phyloP scores from a whole-genome alignment of 2,329 filamentous ascomycete species.

The Teratosphaeria viscida region DNA sequence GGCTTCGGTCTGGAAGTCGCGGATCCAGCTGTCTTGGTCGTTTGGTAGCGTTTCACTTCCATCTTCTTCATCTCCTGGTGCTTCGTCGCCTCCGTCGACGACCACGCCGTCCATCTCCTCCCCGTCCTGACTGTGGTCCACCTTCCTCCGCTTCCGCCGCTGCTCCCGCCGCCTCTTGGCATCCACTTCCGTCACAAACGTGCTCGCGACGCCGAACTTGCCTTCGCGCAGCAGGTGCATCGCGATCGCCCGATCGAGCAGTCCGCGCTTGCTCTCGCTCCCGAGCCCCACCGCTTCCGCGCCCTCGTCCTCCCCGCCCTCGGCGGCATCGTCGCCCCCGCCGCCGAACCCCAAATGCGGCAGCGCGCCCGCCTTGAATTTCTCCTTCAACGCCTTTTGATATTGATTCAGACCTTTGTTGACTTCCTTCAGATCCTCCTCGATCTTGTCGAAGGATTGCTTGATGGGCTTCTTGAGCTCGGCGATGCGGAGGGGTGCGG shows the following conservation, averaged over 20 bases:
- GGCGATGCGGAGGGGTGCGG: constrained; percentile 63
- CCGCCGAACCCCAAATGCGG: constrained; percentile 58
- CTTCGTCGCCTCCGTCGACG: constrained; percentile 7
- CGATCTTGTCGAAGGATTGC: constrained; percentile 67
- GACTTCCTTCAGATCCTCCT: constrained; percentile 70
- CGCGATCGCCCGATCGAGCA: constrained; percentile 87
- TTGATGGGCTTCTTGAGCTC: constrained; percentile 82
- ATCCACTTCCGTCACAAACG: constrained; percentile 66
- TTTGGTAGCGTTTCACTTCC: background rate
- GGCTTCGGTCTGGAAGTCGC: background rate
- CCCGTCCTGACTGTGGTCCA: background rate
- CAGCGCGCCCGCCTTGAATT: constrained; percentile 57
- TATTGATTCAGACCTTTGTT: constrained; percentile 75
- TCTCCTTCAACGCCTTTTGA: constrained; percentile 72
- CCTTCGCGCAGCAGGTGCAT: constrained; percentile 96
- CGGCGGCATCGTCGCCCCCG: background rate
- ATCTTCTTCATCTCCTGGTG: constrained; percentile 7
- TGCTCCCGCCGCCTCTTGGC: constrained; percentile 2
- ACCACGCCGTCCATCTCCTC: constrained; percentile 1
- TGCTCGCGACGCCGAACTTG: constrained; percentile 77
- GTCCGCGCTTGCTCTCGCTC: constrained; percentile 59
- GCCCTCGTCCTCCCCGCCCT: background rate
- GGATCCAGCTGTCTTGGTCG: background rate
- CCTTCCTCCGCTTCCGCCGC: constrained; percentile 2
- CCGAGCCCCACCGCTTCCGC: constrained; percentile 54